These are phyloP conservation scores for Phellinidium pouzarii DNA, from an alignment of 1,284 basidiomycete genomes.

Conservation along the genomic window DNA sequence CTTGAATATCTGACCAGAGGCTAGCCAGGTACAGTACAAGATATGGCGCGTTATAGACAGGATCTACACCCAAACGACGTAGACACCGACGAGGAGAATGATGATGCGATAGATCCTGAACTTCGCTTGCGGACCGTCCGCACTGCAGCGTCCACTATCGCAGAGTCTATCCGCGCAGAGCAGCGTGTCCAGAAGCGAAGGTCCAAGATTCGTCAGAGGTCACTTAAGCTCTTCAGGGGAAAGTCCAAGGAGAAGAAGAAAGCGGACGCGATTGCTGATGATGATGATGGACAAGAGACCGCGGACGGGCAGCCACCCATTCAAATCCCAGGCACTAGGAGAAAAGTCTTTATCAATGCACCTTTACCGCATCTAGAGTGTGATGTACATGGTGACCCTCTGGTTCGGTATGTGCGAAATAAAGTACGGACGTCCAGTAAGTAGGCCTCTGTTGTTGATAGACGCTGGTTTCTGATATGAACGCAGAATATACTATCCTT, in stretches of 20 bases:
- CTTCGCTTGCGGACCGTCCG: constrained; percentile 80
- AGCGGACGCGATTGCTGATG: constrained; percentile 29
- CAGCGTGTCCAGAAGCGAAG: constrained; percentile 60
- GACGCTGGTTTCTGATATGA: constrained; percentile 16
- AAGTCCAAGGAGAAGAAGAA: constrained; percentile 42
- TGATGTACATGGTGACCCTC: constrained; percentile 71
- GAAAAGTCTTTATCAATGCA: constrained; percentile 79
- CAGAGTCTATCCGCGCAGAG: constrained; percentile 78
- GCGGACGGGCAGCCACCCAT: constrained; percentile 7
- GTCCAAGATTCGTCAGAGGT: constrained; percentile 48
- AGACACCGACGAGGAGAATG: constrained; percentile 47
- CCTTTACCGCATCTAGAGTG: constrained; percentile 60
- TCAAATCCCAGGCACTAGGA: constrained; percentile 45
- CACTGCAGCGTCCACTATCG: constrained; percentile 83
- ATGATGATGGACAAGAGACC: constrained; percentile 18
- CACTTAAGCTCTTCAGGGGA: constrained; percentile 21
- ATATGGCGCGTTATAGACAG: constrained; percentile 19
- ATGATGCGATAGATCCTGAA: constrained; percentile 71
- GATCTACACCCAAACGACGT: constrained; percentile 29
- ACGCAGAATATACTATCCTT: constrained; percentile 79
- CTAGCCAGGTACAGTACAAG: not conserved
- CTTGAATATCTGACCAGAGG: not conserved
- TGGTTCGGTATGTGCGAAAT: constrained; percentile 77
- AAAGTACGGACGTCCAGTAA: constrained; percentile 92
- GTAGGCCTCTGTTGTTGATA: constrained; percentile 30